Percentiles rank a stretch among this genome's conserved stretches.
Conservation (phyloP, 805 yeast species). For the Pichia ethanolica region DNA sequence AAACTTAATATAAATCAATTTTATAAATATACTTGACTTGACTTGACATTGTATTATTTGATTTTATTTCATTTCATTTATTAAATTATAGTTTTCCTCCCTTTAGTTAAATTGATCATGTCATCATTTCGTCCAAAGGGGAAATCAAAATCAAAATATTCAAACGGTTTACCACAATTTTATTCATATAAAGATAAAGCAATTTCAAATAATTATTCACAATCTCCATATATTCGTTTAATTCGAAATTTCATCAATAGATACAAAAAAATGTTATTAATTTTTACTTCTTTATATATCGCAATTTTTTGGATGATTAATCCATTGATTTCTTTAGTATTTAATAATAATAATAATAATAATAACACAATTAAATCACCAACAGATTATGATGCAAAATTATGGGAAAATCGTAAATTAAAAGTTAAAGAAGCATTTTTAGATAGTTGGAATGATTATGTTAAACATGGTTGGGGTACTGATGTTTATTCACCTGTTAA, state of each 20-base stretch:
- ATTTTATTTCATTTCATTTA: too few relatives aligned
- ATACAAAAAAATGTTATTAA: slow-evolving; percentile 32
- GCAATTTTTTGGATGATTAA: slow-evolving; percentile 22
- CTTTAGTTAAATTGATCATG: background rate
- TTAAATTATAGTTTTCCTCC: too few relatives aligned
- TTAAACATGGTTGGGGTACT: slow-evolving; percentile 72
- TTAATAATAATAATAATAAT: background rate
- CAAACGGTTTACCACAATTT: slow-evolving; percentile 32
- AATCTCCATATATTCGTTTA: background rate
- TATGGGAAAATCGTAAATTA: slow-evolving; percentile 44
- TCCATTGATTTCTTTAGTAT: background rate
- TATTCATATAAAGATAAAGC: slow-evolving; percentile 47
- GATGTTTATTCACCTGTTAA: slow-evolving; percentile 71
- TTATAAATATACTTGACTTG: too few relatives aligned
- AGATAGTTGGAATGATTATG: slow-evolving; percentile 73
- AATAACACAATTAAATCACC: slow-evolving; percentile 6
- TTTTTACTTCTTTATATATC: slow-evolving; percentile 34
- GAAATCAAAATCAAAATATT: slow-evolving; percentile 16
- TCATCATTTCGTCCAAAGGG: slow-evolving; percentile 13
- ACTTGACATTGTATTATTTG: too few relatives aligned
- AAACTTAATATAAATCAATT: too few relatives aligned
- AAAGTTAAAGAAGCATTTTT: slow-evolving; percentile 62
- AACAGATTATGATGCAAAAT: background rate
- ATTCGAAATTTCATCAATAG: slow-evolving; percentile 15
- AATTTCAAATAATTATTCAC: slow-evolving; percentile 8